Conservation (phyloP, 352 stramenopile species). For the Thraustotheca clavata region DNA sequence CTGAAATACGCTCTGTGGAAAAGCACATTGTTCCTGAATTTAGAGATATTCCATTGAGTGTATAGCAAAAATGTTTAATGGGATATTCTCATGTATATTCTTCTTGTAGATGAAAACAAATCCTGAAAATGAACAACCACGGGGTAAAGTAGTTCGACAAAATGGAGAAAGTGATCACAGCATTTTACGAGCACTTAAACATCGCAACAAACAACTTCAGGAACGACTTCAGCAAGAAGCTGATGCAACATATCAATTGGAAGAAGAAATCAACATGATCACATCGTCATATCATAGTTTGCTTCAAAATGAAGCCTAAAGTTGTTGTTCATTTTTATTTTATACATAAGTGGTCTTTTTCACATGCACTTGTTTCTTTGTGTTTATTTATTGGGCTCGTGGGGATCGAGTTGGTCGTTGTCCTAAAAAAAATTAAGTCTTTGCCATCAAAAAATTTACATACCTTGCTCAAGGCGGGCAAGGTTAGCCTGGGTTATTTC, state of each 20-base stretch:
- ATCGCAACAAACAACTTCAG: slow-evolving; percentile 65
- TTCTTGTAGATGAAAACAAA: background rate
- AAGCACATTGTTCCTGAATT: no score
- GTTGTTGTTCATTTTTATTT: background rate
- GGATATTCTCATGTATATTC: no score
- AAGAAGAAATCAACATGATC: slow-evolving; percentile 64
- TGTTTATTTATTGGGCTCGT: background rate
- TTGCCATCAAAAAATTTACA: background rate
- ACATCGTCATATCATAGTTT: slow-evolving; percentile 25
- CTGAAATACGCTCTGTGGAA: no score
- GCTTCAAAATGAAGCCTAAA: slow-evolving; percentile 7
- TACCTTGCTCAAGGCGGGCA: slow-evolving; percentile 16
- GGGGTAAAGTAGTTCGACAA: background rate
- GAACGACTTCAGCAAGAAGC: slow-evolving; percentile 65
- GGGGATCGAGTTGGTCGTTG: slow-evolving; percentile 1
- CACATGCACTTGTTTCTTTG: background rate
- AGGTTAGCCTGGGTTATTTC: slow-evolving; percentile 15
- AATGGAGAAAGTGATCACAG: slow-evolving; percentile 44
- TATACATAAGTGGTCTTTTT: background rate
- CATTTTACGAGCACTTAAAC: slow-evolving; percentile 61
- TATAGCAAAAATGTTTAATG: no score
- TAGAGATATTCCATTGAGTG: no score
- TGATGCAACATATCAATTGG: slow-evolving; percentile 52
- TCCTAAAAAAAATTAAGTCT: background rate
- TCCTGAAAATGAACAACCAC: background rate